A percentile compares a stretch with the other conserved stretches of the same genome.
These are phyloP conservation scores for Alternaria triticimaculans DNA, from an alignment of 2,329 filamentous ascomycete species.

Conservation along the genomic window DNA sequence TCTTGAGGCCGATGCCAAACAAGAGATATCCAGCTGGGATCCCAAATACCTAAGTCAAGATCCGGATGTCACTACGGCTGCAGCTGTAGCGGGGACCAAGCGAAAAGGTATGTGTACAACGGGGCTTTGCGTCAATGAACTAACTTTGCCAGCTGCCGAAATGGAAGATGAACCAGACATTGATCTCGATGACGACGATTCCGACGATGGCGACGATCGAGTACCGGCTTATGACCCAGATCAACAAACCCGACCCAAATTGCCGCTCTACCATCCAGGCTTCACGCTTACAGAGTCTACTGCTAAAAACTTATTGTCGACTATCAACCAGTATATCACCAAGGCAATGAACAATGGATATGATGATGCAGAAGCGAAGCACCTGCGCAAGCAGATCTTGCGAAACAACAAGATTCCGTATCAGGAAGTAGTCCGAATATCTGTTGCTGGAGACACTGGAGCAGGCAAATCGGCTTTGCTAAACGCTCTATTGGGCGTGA, in stretches of 20 bases:
- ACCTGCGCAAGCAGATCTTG: slow-evolving; percentile 10
- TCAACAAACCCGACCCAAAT: slow-evolving; percentile 5
- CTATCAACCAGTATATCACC: slow-evolving; percentile 5
- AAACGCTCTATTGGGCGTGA: slow-evolving; percentile 23
- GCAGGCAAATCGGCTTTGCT: slow-evolving; percentile 24
- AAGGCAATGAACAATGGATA: not conserved
- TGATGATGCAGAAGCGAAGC: slow-evolving; percentile 6
- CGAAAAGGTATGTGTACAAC: not conserved
- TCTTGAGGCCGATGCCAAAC: not conserved
- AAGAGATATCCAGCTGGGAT: not conserved
- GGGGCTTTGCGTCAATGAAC: too few species aligned
- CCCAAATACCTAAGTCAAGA: not conserved
- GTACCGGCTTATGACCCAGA: slow-evolving; percentile 13
- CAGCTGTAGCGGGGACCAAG: not conserved
- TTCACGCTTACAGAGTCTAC: slow-evolving; percentile 1
- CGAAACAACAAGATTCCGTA: not conserved
- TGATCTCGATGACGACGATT: not conserved
- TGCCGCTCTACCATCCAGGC: slow-evolving; percentile 25
- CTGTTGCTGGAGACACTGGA: slow-evolving; percentile 22
- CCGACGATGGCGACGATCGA: not conserved
- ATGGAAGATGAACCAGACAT: not conserved
- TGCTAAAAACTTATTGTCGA: not conserved
- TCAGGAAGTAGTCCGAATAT: slow-evolving; percentile 7
- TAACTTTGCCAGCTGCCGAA: not conserved
- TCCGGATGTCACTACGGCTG: not conserved